Percentiles rank a stretch among this genome's conserved stretches.
These are phyloP conservation scores for Pseudocercospora pini-densiflorae DNA, from an alignment of 2,329 filamentous ascomycete genomes.

Conservation along the genomic window DNA sequence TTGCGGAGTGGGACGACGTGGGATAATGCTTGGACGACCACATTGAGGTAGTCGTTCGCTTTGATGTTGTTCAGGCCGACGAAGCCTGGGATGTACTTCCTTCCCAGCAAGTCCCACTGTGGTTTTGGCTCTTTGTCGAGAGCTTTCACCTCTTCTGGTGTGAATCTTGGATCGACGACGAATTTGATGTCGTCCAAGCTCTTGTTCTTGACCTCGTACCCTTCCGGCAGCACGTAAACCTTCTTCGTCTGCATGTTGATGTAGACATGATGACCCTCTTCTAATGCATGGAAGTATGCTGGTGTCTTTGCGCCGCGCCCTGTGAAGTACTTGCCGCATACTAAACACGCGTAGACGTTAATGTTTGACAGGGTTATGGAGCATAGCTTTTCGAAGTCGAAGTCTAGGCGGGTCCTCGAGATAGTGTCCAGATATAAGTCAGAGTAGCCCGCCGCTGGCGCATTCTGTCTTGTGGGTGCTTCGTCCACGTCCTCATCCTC, in stretches of 20 bases:
- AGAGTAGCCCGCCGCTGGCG: slow-evolving; percentile 84
- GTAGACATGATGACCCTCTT: slow-evolving; percentile 95
- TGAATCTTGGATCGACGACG: slow-evolving; percentile 89
- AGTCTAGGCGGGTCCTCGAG: slow-evolving; percentile 88
- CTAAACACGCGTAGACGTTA: slow-evolving; percentile 96
- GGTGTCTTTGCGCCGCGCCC: slow-evolving; percentile 92
- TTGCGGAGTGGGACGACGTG: slow-evolving; percentile 90
- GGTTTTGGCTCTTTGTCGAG: slow-evolving; percentile 69
- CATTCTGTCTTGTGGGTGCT: slow-evolving; percentile 67
- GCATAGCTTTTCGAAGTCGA: slow-evolving; percentile 98
- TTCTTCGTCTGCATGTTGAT: slow-evolving; percentile 96
- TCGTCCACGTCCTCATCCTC: slow-evolving; percentile 55
- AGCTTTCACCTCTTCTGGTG: slow-evolving; percentile 75
- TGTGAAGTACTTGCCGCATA: slow-evolving; percentile 98
- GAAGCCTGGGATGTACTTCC: slow-evolving; percentile 89
- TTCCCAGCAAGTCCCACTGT: slow-evolving; percentile 78
- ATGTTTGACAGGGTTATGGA: slow-evolving; percentile 96
- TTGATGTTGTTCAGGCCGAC: slow-evolving; percentile 99
- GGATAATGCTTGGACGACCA: slow-evolving; percentile 86
- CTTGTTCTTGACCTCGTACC: slow-evolving; percentile 94
- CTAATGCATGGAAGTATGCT: slow-evolving; percentile 96
- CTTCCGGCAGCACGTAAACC: slow-evolving; percentile 91
- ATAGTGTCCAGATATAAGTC: slow-evolving; percentile 99
- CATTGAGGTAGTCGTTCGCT: slow-evolving; percentile 98
- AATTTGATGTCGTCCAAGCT: slow-evolving; percentile 98